Base-by-base conservation (phyloP, 225 moss, liverwort and hornwort species). In the Thuidium tamariscinum region DNA sequence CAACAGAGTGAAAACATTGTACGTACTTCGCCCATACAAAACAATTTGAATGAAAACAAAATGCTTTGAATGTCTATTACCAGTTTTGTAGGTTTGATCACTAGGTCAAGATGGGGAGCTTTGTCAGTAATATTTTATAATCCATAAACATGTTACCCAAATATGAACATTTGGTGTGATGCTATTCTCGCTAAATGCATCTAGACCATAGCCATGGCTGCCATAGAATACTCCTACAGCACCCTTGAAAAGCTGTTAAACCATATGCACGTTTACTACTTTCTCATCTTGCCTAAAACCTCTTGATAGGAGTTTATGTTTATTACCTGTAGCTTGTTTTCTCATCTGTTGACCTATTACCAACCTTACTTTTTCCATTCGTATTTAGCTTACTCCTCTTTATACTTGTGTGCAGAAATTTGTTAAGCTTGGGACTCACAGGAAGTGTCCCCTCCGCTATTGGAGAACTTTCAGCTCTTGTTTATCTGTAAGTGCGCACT, bases 381-480 rank as follows among this genome's bases (percentile, higher is more conserved):
- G 18, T 56, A 39, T 64, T 51, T 27, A 72, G 57, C 48, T 22
- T 76, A 65, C 19, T 22, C 56, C 74, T 59, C 21, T 81, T 6
- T 41, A 13, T 11, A 16, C 16, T 64, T 85, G 74, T 88, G 86
- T 87, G 86, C 92, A 93, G 93, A 65, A 51, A 1, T 34, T 39
- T 93, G 87, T 44, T 84, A 60, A 88, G 52, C 80, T 41, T 60
- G 23, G 86, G 69, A 44, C 92, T 93, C 36, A 13, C 36, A 23
- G 93, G 93, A 54, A 32, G 4, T 65, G 44, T 93, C 52, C 90
- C 93, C 46, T 2, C 84, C 73, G 46, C 39, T 11, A 87, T 92
- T 61, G 90, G 85, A 88, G 61, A 56, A 13, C 90, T 93, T 60
- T 55, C 86, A 59, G 93, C 90, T 82, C 92, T 93, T n/a, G 7